A percentile compares a stretch with the other conserved stretches of the same genome.
These are phyloP conservation scores for Monilinia fructigena DNA, from an alignment of 2,329 filamentous ascomycete species.

Conservation along the genomic window DNA sequence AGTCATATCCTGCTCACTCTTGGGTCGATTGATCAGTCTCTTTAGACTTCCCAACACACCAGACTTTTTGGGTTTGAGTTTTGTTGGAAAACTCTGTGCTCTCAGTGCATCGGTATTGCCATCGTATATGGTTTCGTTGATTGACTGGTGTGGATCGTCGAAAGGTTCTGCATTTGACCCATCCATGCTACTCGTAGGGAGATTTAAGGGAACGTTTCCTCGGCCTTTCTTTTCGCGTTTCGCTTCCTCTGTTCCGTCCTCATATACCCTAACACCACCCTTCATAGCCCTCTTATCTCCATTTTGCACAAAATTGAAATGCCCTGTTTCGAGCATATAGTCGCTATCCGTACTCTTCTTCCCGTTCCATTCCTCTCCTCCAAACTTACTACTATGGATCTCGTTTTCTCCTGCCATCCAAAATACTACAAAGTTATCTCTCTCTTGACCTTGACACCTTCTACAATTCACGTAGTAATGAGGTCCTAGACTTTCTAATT, in stretches of 20 bases:
- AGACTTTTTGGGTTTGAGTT: neutral
- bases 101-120: neutral
- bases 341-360: neutral
- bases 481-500: neutral
- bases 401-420: neutral
- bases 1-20: constrained; percentile 13
- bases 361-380: neutral
- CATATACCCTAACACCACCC: neutral
- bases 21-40: constrained; percentile 8
- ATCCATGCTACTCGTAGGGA: neutral
- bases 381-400: neutral
- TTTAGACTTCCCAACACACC: constrained; percentile 7
- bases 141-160: neutral
- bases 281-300: neutral
- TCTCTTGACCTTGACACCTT: constrained; percentile 8
- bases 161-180: neutral
- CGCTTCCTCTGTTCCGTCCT: constrained; percentile 2
- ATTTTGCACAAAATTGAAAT: constrained; percentile 2
- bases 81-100: neutral
- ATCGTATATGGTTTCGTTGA: neutral
- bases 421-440: constrained; percentile 3
- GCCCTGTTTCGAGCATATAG: constrained; percentile 9
- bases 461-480: constrained; percentile 10
- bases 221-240: constrained; percentile 4
- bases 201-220: neutral